Evolutionary conservation across 1,284 basidiomycete species (phyloP).

Genomic region (Coriolopsis trogii): DNA sequence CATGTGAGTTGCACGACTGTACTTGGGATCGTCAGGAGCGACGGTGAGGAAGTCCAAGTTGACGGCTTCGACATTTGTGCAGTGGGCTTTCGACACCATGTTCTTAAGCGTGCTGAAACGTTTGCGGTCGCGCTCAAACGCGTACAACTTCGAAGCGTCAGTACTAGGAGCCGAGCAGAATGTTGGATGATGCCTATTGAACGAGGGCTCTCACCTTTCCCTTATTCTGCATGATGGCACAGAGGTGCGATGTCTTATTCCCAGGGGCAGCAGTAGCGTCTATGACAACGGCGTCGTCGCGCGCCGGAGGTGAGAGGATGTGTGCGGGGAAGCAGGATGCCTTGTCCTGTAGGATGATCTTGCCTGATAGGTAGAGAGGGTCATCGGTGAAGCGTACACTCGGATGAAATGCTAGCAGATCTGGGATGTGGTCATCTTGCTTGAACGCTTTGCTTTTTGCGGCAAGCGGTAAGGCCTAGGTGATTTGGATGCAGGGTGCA

Average conservation of each 20-base stretch:
- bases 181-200: not conserved
- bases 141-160: constrained; percentile 61
- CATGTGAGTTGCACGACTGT: constrained; percentile 80
- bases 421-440: constrained; percentile 78
- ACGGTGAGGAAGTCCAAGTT: constrained; percentile 81
- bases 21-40: constrained; percentile 67
- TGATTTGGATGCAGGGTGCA: not conserved
- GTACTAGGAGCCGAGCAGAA: not conserved
- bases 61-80: constrained; percentile 74
- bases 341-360: constrained; percentile 94
- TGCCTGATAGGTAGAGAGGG: constrained; percentile 69
- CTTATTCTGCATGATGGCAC: constrained; percentile 81
- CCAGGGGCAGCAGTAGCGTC: constrained; percentile 98
- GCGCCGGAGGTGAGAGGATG: constrained; percentile 68
- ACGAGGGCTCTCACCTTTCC: constrained; percentile 60
- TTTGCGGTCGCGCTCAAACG: constrained; percentile 83
- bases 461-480: not conserved
- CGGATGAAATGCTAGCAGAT: constrained; percentile 81
- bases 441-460: constrained; percentile 58
- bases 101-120: constrained; percentile 80
- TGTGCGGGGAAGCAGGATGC: constrained; percentile 96
- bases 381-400: constrained; percentile 63
- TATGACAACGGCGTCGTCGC: constrained; percentile 64
- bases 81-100: constrained; percentile 83
- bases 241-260: constrained; percentile 96